These are phyloP conservation scores for Akanthomyces muscarius DNA, from an alignment of 2,329 filamentous ascomycete species.

Conservation along the genomic window DNA sequence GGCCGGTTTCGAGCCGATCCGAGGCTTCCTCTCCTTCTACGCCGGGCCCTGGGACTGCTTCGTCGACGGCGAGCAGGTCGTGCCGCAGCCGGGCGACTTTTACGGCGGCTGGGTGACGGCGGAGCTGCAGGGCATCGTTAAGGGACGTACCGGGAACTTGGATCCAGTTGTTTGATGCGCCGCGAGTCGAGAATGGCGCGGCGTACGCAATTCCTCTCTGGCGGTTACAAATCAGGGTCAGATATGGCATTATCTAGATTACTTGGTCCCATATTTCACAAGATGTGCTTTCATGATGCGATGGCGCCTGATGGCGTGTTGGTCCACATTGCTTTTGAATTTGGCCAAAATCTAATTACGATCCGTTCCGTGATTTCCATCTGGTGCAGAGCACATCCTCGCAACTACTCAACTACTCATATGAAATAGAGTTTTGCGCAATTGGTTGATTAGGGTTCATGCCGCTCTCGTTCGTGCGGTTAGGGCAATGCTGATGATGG, in stretches of 20 bases:
- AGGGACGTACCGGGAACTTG: constrained; percentile 38
- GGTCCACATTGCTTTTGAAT: too few relatives aligned
- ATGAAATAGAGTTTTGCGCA: neutral
- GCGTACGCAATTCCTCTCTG: too few relatives aligned
- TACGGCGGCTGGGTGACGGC: constrained; percentile 62
- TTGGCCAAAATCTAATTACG: too few relatives aligned
- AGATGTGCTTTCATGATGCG: too few relatives aligned
- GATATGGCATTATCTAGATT: too few relatives aligned
- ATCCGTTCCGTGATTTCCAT: too few relatives aligned
- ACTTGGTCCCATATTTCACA: too few relatives aligned
- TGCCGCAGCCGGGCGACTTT: constrained; percentile 58
- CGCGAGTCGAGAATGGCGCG: too few relatives aligned
- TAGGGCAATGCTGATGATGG: neutral
- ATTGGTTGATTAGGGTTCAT: neutral
- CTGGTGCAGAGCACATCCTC: too few relatives aligned
- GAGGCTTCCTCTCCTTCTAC: constrained; percentile 56
- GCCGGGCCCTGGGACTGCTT: constrained; percentile 59
- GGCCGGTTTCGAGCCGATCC: constrained; percentile 47
- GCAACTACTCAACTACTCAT: too few relatives aligned
- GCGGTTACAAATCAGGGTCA: too few relatives aligned
- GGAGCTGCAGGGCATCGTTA: constrained; percentile 52
- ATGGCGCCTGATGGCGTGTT: too few relatives aligned
- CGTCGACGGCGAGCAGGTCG: constrained; percentile 57
- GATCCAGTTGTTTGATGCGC: constrained; percentile 31
- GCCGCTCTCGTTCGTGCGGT: neutral